Evolutionary conservation across 257 asterid genomes (phyloP).

Genomic region (Anisodus tanguticus): DNA sequence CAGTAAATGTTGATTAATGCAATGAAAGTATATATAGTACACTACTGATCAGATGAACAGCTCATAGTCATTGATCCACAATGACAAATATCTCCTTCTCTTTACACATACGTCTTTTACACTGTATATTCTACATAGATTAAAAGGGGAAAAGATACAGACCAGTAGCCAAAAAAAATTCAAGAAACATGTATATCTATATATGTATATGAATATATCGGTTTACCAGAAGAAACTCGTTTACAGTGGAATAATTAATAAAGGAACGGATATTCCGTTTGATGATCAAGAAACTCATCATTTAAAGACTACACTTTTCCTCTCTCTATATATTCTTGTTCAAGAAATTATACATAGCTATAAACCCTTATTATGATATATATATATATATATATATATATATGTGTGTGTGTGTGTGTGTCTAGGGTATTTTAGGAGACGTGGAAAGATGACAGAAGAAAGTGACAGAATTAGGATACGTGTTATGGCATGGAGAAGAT

Average conservation of each 20-base stretch:
- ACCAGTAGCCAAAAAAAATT: neutral
- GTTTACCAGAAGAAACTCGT: neutral
- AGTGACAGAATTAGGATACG: constrained; percentile 57
- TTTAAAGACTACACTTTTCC: neutral
- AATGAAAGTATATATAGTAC: neutral
- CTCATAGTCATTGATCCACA: neutral
- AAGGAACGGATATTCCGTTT: neutral
- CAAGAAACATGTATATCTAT: neutral
- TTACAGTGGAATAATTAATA: neutral
- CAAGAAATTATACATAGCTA: neutral
- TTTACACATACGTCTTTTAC: neutral
- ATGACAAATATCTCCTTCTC: neutral
- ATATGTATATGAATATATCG: neutral
- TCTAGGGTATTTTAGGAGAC: constrained; percentile 28
- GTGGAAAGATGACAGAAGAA: constrained; percentile 57
- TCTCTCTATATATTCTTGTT: neutral
- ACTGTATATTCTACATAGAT: neutral
- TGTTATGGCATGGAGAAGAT: constrained; percentile 74
- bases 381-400: too few species aligned
- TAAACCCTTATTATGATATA: too few species aligned
- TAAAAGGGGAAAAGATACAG: neutral
- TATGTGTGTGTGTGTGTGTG: neutral
- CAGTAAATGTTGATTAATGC: neutral
- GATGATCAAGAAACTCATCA: constrained; percentile 25
- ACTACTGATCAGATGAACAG: neutral